Conservation (phyloP, 768 basidiomycete species). For the Mycena rosella region DNA sequence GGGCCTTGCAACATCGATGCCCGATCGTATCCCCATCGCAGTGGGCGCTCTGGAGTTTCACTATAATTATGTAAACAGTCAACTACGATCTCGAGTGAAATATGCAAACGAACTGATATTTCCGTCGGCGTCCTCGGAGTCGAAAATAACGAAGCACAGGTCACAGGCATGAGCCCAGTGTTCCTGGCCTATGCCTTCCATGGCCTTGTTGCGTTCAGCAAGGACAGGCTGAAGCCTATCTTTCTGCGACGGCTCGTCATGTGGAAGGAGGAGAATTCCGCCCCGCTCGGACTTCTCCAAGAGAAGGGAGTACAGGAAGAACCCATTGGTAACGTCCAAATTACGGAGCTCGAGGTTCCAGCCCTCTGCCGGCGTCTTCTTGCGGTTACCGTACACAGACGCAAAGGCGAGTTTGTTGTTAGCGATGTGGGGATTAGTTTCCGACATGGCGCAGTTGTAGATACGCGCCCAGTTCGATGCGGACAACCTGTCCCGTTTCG, state of each 20-base stretch:
- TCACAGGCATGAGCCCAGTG: slow-evolving; percentile 33
- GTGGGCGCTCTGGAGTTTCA: slow-evolving; percentile 5
- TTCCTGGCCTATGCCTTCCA: slow-evolving; percentile 24
- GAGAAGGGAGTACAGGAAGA: slow-evolving; percentile 12
- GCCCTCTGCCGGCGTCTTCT: neutral
- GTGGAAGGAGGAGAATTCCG: neutral
- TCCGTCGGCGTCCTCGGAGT: neutral
- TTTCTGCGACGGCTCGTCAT: slow-evolving; percentile 9
- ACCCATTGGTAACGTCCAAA: neutral
- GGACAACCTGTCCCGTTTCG: neutral
- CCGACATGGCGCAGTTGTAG: slow-evolving; percentile 7
- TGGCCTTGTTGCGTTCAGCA: slow-evolving; percentile 10
- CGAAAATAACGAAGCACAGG: slow-evolving; percentile 20
- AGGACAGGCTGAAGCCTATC: slow-evolving; percentile 11
- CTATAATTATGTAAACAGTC: neutral
- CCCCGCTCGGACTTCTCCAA: slow-evolving; percentile 1
- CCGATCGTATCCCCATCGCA: slow-evolving; percentile 34
- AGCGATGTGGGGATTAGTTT: neutral
- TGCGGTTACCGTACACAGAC: neutral
- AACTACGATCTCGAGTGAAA: neutral
- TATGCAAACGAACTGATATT: neutral
- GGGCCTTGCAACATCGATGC: slow-evolving; percentile 34
- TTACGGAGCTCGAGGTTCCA: slow-evolving; percentile 6
- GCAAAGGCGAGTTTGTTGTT: slow-evolving; percentile 24
- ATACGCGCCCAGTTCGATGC: slow-evolving; percentile 21